These are phyloP conservation scores for Eucalyptus camaldulensis DNA, from an alignment of 345 rosid species.

Conservation along the genomic window DNA sequence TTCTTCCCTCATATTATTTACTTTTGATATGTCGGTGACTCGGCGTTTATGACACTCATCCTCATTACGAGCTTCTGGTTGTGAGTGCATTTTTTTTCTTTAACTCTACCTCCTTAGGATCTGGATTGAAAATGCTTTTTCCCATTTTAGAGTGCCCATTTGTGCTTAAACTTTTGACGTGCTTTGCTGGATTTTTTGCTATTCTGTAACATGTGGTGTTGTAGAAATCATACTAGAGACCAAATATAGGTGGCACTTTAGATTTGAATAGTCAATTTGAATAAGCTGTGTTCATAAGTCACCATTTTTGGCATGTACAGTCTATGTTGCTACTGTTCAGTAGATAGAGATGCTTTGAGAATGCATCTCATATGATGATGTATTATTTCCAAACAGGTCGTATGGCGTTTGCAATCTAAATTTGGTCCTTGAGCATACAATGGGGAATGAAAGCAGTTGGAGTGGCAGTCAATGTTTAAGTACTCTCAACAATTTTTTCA, in stretches of 20 bases:
- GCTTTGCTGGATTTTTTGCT: background rate
- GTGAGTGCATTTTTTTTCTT: background rate
- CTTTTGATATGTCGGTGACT: background rate
- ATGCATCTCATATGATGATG: background rate
- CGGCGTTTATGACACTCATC: background rate
- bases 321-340: background rate
- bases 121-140: background rate
- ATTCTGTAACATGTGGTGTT: background rate
- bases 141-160: background rate
- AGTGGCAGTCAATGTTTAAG: background rate
- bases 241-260: background rate
- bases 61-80: background rate
- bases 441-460: background rate
- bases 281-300: background rate
- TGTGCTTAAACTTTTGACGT: background rate
- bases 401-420: background rate
- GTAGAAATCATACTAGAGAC: background rate
- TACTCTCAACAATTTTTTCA: slow-evolving; percentile 7
- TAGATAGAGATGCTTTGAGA: background rate
- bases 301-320: background rate
- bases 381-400: background rate
- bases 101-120: background rate
- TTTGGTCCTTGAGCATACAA: background rate
- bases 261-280: background rate
- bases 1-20: background rate